Evolutionary conservation across 2,329 filamentous ascomycete genomes (phyloP).

Genomic region (Trichoderma gracile): DNA sequence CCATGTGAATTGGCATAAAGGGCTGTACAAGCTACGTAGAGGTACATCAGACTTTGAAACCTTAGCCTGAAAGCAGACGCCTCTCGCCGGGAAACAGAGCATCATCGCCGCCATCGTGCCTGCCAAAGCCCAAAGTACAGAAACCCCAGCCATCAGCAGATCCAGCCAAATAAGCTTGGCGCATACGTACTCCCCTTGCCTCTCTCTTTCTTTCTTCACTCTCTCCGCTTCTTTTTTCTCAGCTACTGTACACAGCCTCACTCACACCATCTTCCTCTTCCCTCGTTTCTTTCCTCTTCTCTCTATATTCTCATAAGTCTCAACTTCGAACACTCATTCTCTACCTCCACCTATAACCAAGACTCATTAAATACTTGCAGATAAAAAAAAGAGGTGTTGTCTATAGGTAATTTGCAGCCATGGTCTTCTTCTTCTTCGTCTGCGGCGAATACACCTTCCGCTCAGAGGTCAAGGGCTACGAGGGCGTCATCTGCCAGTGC

Average conservation of each 20-base stretch:
- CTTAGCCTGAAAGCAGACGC: background rate
- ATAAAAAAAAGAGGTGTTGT: too few species aligned
- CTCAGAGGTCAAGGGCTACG: constrained; percentile 60
- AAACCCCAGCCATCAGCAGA: background rate
- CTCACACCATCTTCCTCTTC: background rate
- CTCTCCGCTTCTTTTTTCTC: too few species aligned
- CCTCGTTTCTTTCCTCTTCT: background rate
- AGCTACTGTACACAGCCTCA: constrained; percentile 11
- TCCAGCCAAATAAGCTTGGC: background rate
- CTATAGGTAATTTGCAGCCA: constrained; percentile 34
- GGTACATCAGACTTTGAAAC: background rate
- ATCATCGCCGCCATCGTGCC: background rate
- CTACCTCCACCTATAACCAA: background rate
- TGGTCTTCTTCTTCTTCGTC: constrained; percentile 62
- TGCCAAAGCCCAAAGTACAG: background rate
- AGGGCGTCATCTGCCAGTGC: constrained; percentile 62
- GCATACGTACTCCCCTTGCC: constrained; percentile 11
- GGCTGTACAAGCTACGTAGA: too few species aligned
- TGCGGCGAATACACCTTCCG: constrained; percentile 64
- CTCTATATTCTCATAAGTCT: too few species aligned
- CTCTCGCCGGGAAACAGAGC: background rate
- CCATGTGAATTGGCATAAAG: too few species aligned
- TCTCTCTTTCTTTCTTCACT: too few species aligned
- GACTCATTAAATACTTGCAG: too few species aligned
- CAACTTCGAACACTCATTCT: too few species aligned